These are phyloP conservation scores for Eucalyptus grandis DNA, from an alignment of 345 rosid genomes.

Conservation along the genomic window DNA sequence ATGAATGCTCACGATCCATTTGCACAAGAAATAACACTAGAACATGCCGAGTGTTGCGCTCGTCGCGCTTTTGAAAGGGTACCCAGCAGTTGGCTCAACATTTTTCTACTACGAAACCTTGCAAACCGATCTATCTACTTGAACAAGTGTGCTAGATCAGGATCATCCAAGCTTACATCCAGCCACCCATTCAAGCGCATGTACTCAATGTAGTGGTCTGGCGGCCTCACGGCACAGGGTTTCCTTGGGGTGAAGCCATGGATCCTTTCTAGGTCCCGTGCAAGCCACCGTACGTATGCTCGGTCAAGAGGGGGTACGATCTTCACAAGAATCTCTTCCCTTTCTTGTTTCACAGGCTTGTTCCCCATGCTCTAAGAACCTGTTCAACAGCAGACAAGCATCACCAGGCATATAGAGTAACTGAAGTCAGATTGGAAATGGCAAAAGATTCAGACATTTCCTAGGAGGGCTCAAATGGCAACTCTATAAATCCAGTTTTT, in stretches of 20 bases:
- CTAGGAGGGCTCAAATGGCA: neutral
- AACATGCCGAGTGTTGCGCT: neutral
- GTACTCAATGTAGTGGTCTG: constrained; percentile 50
- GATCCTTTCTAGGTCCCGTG: constrained; percentile 62
- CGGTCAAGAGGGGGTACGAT: constrained; percentile 59
- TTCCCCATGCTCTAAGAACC: constrained; percentile 40
- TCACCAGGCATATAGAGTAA: neutral
- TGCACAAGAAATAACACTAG: neutral
- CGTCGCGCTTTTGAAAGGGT: neutral
- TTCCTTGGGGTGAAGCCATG: constrained; percentile 43
- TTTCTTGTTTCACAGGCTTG: constrained; percentile 52
- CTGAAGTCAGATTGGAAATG: neutral
- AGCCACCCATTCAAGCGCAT: constrained; percentile 58
- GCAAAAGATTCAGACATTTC: neutral
- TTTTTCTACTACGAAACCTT: neutral
- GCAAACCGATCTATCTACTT: constrained; percentile 1
- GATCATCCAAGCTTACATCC: constrained; percentile 68
- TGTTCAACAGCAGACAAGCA: neutral
- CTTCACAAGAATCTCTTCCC: constrained; percentile 38
- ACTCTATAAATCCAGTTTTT: neutral
- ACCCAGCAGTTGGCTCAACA: neutral
- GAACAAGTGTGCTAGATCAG: constrained; percentile 61
- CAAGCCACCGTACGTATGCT: constrained; percentile 57
- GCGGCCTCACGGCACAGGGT: constrained; percentile 43
- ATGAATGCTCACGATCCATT: neutral